A percentile compares a stretch with the other conserved stretches of the same genome.
phyloP scores from a whole-genome alignment of 1,284 basidiomycete species.

The Malassezia sp. region DNA sequence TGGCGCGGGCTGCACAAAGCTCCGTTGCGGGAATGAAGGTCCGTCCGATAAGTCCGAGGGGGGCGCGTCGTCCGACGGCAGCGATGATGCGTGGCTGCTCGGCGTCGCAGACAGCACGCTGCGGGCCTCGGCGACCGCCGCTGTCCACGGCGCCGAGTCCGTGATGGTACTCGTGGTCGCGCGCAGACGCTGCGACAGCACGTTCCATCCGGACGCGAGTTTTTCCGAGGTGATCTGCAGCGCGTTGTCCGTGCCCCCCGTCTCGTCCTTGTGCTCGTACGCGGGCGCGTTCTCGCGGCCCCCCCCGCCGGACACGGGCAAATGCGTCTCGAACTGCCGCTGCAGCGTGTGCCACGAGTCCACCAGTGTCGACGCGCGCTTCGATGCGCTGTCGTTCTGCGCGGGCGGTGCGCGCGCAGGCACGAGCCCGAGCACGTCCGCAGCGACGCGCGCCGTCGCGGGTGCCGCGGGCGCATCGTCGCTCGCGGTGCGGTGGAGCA shows the following conservation, averaged over 20 bases:
- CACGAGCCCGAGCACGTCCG: too few species aligned
- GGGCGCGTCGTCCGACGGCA: not conserved
- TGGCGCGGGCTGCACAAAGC: too few species aligned
- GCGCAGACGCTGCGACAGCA: slow-evolving; percentile 9
- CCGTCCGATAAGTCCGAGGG: not conserved
- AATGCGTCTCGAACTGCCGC: not conserved
- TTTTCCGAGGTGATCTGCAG: slow-evolving; percentile 7
- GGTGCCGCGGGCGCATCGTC: too few species aligned
- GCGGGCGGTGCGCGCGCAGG: too few species aligned
- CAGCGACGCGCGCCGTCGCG: too few species aligned
- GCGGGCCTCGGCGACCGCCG: too few species aligned
- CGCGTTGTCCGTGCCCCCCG: not conserved
- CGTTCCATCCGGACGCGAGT: slow-evolving; percentile 11
- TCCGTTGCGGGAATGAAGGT: too few species aligned
- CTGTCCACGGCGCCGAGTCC: slow-evolving; percentile 6
- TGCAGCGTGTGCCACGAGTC: not conserved
- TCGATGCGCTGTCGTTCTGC: too few species aligned
- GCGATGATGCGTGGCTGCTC: slow-evolving; percentile 7
- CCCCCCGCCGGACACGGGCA: not conserved
- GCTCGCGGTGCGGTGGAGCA: too few species aligned
- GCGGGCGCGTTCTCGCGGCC: not conserved
- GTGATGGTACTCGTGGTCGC: slow-evolving; percentile 5
- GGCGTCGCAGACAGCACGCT: slow-evolving; percentile 1
- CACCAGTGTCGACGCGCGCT: not conserved
- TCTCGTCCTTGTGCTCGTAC: slow-evolving; percentile 2